Base-by-base conservation (phyloP, 2,329 filamentous ascomycete genomes). In the Penicillium capsulatum region DNA sequence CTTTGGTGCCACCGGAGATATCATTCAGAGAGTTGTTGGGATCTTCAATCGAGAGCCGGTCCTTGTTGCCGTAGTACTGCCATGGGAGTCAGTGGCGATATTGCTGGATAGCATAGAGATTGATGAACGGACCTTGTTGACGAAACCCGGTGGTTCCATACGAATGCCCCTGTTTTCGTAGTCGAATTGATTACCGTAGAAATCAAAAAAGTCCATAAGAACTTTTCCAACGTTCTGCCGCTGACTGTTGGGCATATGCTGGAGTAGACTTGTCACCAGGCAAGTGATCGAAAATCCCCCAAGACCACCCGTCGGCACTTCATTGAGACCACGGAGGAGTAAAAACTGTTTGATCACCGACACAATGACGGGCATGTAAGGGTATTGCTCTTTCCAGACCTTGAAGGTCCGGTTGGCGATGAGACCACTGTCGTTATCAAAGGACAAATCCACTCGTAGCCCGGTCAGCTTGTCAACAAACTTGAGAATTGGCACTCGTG, bases 231-330 rank as follows among this genome's bases (percentile, higher is more conserved):
- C 76, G 51, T 94, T 81, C 34, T 82, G 74, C 26, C 80, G 73
- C 1, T 86, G 80, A 1, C 83, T 72, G 45, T 82, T 76, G 7
- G 88, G 86, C 71, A 89, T 79, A 49, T 86, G 73, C 60, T 95
- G 86, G 32, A 97, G 69, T 64, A 95, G 81, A 70, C 86, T 92
- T 42, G 92, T 86, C 4, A 96, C 86, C 47, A 98, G 74, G 69
- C 92, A 98, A 40, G 91, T 96, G 48, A 94, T 84, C 1, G 89
- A 87, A 60, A 96, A 97, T 2, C 92, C 92, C 38, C 92, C 92
- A 36, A 98, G 80, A 2, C 92, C 92, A 40, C 92, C 92, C 45
- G 81, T 86, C 28, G 86, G 84, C 3, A 94, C 90, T 64, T 98
- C 92, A 53, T 96, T 96, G 36, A 96, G 72, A 1, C 83, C 86